A percentile compares a stretch with the other conserved stretches of the same genome.
These are phyloP conservation scores for Schoenoplectus tabernaemontani DNA, from an alignment of 202 grass and related monocot species.

Conservation along the genomic window DNA sequence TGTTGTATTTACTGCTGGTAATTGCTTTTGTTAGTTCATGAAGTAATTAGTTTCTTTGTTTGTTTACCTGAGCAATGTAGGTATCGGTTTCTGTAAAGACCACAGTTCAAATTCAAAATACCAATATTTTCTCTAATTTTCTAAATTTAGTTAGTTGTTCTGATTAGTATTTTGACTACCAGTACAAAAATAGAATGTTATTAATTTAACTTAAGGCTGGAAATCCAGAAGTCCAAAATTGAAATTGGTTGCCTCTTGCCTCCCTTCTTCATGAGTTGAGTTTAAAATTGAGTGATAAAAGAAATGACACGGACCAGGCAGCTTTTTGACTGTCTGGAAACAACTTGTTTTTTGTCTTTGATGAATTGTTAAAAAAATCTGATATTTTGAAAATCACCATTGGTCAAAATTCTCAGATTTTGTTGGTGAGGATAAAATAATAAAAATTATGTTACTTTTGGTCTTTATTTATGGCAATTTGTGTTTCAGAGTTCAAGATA, in stretches of 20 bases:
- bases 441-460: neutral
- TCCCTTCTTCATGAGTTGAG: neutral
- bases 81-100: neutral
- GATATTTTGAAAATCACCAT: neutral
- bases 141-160: neutral
- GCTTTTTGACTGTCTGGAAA: neutral
- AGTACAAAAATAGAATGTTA: neutral
- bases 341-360: neutral
- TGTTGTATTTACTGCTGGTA: constrained; percentile 63
- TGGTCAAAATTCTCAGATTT: neutral
- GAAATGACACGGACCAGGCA: neutral
- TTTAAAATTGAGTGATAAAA: neutral
- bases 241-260: neutral
- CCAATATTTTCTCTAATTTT: neutral
- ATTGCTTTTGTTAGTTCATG: constrained; percentile 1
- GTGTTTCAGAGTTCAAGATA: neutral
- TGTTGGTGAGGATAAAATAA: neutral
- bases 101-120: neutral
- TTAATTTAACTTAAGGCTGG: neutral
- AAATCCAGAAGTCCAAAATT: neutral
- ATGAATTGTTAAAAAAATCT: neutral
- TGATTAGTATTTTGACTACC: neutral
- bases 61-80: neutral
- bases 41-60: neutral
- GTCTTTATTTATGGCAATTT: neutral